Percentiles rank a stretch among this genome's conserved stretches.
Conservation (phyloP, 2,329 filamentous ascomycete genomes). For the Dissoconium aciculare region DNA sequence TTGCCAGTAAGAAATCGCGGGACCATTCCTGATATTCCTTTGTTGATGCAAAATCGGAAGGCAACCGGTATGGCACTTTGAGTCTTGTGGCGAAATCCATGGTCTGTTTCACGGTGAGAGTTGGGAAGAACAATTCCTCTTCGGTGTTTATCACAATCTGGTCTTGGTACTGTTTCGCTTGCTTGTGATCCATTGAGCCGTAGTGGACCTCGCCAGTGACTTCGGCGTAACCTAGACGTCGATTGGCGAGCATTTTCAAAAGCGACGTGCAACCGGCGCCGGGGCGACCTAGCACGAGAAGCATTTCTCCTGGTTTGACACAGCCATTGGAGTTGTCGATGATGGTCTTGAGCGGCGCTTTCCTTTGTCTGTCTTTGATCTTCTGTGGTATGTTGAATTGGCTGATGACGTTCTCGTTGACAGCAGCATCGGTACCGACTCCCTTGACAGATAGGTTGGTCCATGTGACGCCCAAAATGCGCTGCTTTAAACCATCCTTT, state of each 20-base stretch:
- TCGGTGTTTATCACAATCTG: constrained; percentile 34
- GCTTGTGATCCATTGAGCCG: constrained; percentile 31
- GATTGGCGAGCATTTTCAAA: constrained; percentile 54
- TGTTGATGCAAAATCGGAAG: constrained; percentile 21
- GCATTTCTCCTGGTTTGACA: constrained; percentile 44
- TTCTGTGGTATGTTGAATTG: constrained; percentile 36
- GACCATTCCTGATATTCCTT: constrained; percentile 34
- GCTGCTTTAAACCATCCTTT: constrained; percentile 33
- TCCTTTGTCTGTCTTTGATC: constrained; percentile 28
- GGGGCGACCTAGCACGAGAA: constrained; percentile 20
- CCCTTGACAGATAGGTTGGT: constrained; percentile 49
- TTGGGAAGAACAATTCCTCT: constrained; percentile 39
- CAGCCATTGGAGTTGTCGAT: constrained; percentile 47
- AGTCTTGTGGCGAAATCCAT: constrained; percentile 41
- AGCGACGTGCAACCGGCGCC: constrained; percentile 46
- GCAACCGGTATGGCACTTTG: constrained; percentile 33
- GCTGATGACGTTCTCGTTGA: constrained; percentile 45
- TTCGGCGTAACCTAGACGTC: constrained; percentile 28
- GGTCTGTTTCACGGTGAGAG: constrained; percentile 42
- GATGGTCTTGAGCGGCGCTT: constrained; percentile 46
- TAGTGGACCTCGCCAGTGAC: constrained; percentile 46
- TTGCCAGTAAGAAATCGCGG: constrained; percentile 42
- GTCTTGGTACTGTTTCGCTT: constrained; percentile 31
- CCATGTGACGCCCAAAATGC: constrained; percentile 50
- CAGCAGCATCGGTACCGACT: constrained; percentile 44